Base-by-base conservation (phyloP, 495 filamentous ascomycete genomes). In the Penicillium simplicissimum region DNA sequence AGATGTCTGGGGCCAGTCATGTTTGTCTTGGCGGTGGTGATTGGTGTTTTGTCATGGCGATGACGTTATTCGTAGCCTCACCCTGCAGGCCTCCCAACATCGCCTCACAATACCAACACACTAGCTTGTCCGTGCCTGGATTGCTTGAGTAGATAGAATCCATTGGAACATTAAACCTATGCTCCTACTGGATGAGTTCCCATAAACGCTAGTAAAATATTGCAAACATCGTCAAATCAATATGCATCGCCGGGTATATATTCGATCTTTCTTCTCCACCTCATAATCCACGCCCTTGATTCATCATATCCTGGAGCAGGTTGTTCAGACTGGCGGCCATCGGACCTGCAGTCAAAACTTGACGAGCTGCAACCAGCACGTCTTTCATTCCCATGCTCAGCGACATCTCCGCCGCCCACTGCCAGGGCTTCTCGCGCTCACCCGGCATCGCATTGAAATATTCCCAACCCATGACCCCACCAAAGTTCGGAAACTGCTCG, bases 391-490 rank as follows among this genome's bases (percentile, higher is more conserved):
- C 66, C 73, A 79, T 71, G 74, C 81, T 80, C 59, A 81, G 38
- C 10, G 75, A 71, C 82, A 91, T 88, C 43, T 70, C 66, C 52
- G 84, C 77, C 3, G 85, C 87, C 90, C 90, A 92, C 67, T 83
- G 77, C 88, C 88, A 92, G n/a, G 90, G 89, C 47, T 77, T 73
- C 52, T 70, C 74, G 33, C 68, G 70, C 13, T 76, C 85, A 8
- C 86, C 87, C 0, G 88, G 88, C 45, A 80, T 65, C 1, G 82
- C 79, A 74, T 92, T 92, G 69, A 89, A 94, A 65, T 91, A 96
- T 70, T 94, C 91, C 91, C 91, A 96, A 3, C 91, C 90, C 86
- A 90, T 90, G 0, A 93, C 85, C 2, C 91, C 90, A 8, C 91
- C 91, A 70, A 94, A 92, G 31, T 78, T 78, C 3, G 84, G 82